Evolutionary conservation across 2,329 filamentous ascomycete species (phyloP).

Genomic region (Colletotrichum euphorbiae): DNA sequence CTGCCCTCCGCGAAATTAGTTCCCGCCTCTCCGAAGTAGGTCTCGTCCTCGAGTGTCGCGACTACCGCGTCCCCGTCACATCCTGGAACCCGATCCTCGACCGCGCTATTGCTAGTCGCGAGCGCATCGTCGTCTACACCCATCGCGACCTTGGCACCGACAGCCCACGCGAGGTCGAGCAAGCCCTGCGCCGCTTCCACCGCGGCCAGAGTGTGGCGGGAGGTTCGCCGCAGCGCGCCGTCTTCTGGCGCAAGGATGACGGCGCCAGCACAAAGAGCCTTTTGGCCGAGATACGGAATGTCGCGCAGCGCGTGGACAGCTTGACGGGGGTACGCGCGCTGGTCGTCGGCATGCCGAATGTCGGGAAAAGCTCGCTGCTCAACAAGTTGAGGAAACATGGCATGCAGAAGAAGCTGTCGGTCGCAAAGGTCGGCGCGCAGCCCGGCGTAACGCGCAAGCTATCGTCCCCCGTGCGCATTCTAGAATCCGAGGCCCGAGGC

Average conservation of each 20-base stretch:
- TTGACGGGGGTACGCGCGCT: constrained; percentile 88
- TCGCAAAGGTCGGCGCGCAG: constrained; percentile 84
- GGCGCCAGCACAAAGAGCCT: constrained; percentile 51
- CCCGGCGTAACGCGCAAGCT: constrained; percentile 93
- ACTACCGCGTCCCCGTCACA: constrained; percentile 89
- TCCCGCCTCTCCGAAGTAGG: constrained; percentile 82
- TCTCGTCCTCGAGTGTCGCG: constrained; percentile 93
- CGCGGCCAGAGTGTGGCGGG: constrained; percentile 43
- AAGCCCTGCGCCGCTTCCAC: constrained; percentile 48
- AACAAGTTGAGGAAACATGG: constrained; percentile 83
- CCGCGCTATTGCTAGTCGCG: constrained; percentile 75
- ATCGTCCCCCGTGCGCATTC: constrained; percentile 83
- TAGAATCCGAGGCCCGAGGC: constrained; percentile 47
- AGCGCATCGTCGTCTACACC: constrained; percentile 89
- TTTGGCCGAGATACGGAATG: constrained; percentile 51
- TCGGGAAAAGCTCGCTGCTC: constrained; percentile 94
- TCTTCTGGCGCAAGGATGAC: constrained; percentile 59
- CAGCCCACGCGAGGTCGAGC: constrained; percentile 43
- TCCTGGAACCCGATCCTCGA: constrained; percentile 93
- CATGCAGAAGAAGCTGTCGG: constrained; percentile 69
- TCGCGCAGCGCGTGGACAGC: constrained; percentile 56
- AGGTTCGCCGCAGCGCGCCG: constrained; percentile 42
- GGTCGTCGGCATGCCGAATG: constrained; percentile 97
- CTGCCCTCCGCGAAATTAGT: constrained; percentile 86
- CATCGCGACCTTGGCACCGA: constrained; percentile 79